These are phyloP conservation scores for Magnaporthiopsis incrustans DNA, from an alignment of 2,329 filamentous ascomycete genomes.

Conservation along the genomic window DNA sequence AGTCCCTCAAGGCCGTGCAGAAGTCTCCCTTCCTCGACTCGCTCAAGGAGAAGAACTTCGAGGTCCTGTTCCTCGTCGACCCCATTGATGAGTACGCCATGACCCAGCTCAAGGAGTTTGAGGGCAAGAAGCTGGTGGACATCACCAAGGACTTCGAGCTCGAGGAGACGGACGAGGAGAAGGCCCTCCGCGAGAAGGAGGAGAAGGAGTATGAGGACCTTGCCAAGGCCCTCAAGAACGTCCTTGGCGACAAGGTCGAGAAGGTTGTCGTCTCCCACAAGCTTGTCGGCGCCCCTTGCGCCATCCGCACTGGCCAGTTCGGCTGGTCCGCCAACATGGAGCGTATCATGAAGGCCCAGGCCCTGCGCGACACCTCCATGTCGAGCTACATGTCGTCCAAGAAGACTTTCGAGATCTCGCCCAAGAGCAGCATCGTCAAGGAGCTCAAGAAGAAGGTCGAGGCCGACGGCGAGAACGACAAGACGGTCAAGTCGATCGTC, in stretches of 20 bases:
- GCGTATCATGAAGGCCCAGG: constrained; percentile 99
- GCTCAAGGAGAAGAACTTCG: constrained; percentile 98
- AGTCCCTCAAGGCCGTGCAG: constrained; percentile 95
- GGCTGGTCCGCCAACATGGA: constrained; percentile 99
- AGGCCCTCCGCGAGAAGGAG: constrained; percentile 87
- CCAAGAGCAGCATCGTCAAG: constrained; percentile 94
- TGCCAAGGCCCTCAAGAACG: constrained; percentile 97
- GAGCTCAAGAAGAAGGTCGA: constrained; percentile 99
- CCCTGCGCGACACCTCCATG: constrained; percentile 99
- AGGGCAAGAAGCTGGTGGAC: constrained; percentile 99
- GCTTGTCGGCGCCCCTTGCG: constrained; percentile 87
- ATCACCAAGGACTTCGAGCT: constrained; percentile 99
- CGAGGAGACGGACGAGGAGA: constrained; percentile 99
- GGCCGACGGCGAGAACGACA: constrained; percentile 93
- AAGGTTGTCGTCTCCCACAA: constrained; percentile 99
- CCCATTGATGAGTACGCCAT: constrained; percentile 99
- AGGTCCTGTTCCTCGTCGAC: constrained; percentile 98
- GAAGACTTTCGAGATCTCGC: constrained; percentile 99
- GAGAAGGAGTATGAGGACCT: constrained; percentile 97
- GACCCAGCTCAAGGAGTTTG: constrained; percentile 99
- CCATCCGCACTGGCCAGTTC: constrained; percentile 98
- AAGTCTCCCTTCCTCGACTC: constrained; percentile 99
- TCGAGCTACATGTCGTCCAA: constrained; percentile 99
- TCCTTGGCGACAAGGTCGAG: constrained; percentile 98
- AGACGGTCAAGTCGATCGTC: constrained; percentile 98